Evolutionary conservation across 2,329 filamentous ascomycete species (phyloP).

Genomic region (Aureobasidium sp.): DNA sequence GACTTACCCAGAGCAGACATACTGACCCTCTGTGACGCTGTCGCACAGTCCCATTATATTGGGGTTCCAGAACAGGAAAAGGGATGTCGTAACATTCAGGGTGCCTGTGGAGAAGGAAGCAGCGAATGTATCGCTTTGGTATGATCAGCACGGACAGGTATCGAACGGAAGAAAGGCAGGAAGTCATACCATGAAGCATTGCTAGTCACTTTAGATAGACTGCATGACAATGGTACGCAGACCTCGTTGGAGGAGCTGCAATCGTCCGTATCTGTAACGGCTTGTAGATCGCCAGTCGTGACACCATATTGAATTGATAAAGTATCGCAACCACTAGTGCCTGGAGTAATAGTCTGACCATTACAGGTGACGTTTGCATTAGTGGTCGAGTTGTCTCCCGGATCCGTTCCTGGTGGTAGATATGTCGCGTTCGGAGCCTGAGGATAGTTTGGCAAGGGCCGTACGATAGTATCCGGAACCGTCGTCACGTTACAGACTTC

Average conservation of each 20-base stretch:
- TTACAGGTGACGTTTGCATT: too few relatives aligned
- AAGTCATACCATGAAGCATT: neutral
- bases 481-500: conserved; percentile 16
- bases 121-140: neutral
- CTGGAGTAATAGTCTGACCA: too few relatives aligned
- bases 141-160: too few relatives aligned
- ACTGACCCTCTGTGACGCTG: neutral
- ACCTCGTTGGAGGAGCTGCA: neutral
- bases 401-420: too few relatives aligned
- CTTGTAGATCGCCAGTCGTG: neutral
- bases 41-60: conserved; percentile 10
- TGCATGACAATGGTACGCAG: neutral
- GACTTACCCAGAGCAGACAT: neutral
- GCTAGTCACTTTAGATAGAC: neutral
- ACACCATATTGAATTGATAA: neutral
- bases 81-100: neutral
- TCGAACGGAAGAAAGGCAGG: too few relatives aligned
- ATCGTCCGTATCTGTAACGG: neutral
- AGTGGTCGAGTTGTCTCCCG: too few relatives aligned
- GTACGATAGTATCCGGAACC: neutral
- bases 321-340: too few relatives aligned
- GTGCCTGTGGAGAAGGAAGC: neutral
- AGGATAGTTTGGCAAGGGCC: too few relatives aligned
- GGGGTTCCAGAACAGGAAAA: conserved; percentile 12
- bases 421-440: too few relatives aligned